These are phyloP conservation scores for Rhamnella rubrinervis DNA, from an alignment of 331 rosid genomes.

Conservation along the genomic window DNA sequence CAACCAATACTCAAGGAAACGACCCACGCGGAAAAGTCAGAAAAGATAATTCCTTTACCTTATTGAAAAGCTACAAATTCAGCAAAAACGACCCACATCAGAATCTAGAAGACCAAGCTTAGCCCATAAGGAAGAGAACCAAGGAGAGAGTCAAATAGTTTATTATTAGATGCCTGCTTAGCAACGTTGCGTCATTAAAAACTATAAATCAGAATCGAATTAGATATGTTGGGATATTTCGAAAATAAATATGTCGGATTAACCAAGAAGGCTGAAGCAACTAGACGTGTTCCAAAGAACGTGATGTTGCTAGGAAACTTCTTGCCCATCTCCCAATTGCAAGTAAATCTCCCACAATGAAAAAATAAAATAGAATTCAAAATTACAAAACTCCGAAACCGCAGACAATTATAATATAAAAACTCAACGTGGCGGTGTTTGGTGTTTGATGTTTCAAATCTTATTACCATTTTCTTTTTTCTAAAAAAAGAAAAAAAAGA, in stretches of 20 bases:
- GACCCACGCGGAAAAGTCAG: constrained; percentile 1
- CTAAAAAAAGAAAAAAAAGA: neutral
- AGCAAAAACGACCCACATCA: constrained; percentile 21
- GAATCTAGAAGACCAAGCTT: constrained; percentile 6
- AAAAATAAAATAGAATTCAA: no score
- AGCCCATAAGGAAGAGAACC: neutral
- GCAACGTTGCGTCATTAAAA: constrained; percentile 8
- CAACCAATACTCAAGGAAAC: neutral
- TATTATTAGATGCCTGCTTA: constrained; percentile 3
- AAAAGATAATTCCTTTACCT: constrained; percentile 21
- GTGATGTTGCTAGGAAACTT: constrained; percentile 29
- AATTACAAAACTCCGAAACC: no score
- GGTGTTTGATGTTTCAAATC: no score
- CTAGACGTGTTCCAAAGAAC: constrained; percentile 4
- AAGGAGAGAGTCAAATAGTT: neutral
- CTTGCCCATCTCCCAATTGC: constrained; percentile 12
- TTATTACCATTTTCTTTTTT: neutral
- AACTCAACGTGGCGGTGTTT: no score
- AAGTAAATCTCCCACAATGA: neutral
- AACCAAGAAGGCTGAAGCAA: constrained; percentile 12
- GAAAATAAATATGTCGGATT: constrained; percentile 9
- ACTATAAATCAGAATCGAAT: constrained; percentile 9
- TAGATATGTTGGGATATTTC: neutral
- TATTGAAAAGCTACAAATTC: constrained; percentile 14
- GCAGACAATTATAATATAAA: no score